Evolutionary conservation across 106 monocot species (phyloP).

Genomic region (Posidonia australis): DNA sequence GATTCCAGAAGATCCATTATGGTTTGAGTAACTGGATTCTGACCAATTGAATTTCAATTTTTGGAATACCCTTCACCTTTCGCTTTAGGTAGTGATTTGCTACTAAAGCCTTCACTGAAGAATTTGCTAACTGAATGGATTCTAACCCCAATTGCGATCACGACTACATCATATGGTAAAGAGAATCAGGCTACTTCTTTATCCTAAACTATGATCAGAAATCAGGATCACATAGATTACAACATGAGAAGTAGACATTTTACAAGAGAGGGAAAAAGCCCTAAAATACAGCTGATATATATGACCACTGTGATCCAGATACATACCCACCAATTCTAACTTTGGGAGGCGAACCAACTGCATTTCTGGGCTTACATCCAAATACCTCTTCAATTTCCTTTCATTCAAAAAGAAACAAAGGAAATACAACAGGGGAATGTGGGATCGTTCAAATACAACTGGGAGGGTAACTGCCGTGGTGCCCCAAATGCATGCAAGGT

Average conservation of each 20-base stretch:
- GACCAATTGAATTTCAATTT: too few species aligned
- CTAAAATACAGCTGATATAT: neutral
- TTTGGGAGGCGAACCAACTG: neutral
- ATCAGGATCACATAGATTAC: neutral
- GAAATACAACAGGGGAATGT: neutral
- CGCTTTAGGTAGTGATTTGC: too few species aligned
- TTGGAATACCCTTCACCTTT: too few species aligned
- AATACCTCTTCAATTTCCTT: neutral
- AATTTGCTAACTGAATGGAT: too few species aligned
- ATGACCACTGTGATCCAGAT: neutral
- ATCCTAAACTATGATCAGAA: too few species aligned
- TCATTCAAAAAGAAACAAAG: neutral
- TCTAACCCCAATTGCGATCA: too few species aligned
- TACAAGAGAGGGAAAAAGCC: neutral
- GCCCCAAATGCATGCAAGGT: constrained; percentile 2
- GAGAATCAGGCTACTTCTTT: too few species aligned
- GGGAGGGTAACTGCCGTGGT: neutral
- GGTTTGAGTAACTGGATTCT: too few species aligned
- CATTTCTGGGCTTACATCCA: neutral
- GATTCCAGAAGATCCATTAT: too few species aligned
- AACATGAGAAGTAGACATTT: neutral
- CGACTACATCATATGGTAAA: too few species aligned
- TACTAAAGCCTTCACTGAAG: too few species aligned
- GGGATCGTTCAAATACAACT: neutral
- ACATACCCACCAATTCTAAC: neutral